Conservation (phyloP, 139 green algal species). For the Ostreobium quekettii region DNA sequence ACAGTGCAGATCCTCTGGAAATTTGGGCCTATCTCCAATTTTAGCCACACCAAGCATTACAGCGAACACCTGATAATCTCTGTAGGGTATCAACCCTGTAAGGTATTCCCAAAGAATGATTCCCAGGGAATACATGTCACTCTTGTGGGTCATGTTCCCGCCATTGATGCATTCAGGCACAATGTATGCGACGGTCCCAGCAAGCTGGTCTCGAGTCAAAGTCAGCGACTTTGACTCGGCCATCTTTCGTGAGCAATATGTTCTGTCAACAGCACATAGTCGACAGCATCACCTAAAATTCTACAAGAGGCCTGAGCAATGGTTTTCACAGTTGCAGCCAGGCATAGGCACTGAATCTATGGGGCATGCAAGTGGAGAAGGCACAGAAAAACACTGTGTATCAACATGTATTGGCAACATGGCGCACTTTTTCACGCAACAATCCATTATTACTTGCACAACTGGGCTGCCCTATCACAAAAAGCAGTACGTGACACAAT, state of each 20-base stretch:
- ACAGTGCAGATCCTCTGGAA: not conserved
- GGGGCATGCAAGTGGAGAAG: too few species aligned
- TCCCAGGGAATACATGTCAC: slow-evolving; percentile 34
- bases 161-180: slow-evolving; percentile 38
- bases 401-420: too few species aligned
- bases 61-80: not conserved
- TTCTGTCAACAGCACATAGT: too few species aligned
- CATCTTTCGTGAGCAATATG: slow-evolving; percentile 50
- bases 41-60: not conserved
- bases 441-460: too few species aligned
- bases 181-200: slow-evolving; percentile 33
- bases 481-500: too few species aligned
- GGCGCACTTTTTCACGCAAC: too few species aligned
- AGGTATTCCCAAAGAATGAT: slow-evolving; percentile 1
- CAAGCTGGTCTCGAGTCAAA: slow-evolving; percentile 24
- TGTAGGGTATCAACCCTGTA: not conserved
- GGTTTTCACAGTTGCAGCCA: too few species aligned
- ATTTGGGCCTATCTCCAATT: not conserved
- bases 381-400: too few species aligned
- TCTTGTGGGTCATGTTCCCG: slow-evolving; percentile 22
- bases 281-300: too few species aligned
- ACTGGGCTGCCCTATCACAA: too few species aligned
- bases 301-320: too few species aligned
- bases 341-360: too few species aligned
- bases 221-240: slow-evolving; percentile 53